Evolutionary conservation across 2,329 filamentous ascomycete species (phyloP).

Genomic region (Verticillium alfalfae): DNA sequence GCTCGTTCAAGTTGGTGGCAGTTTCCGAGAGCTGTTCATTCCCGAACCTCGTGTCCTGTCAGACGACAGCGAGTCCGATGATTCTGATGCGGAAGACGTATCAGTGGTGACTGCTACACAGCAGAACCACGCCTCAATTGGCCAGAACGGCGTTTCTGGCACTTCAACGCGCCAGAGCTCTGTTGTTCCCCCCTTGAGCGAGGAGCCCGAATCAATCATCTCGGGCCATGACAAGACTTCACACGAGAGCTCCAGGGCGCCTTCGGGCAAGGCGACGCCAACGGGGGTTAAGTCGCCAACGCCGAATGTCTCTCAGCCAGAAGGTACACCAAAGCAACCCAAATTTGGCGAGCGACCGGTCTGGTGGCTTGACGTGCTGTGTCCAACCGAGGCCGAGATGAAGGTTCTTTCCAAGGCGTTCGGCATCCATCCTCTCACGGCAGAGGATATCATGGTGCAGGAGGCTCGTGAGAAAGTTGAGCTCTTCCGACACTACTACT

Average conservation of each 20-base stretch:
- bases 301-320: conserved; percentile 16
- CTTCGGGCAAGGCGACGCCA: conserved; percentile 44
- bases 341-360: conserved; percentile 78
- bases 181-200: conserved; percentile 19
- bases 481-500: conserved; percentile 95
- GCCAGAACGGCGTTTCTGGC: conserved; percentile 35
- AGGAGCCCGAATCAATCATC: conserved; percentile 11
- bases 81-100: conserved; percentile 2
- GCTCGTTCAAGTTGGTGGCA: conserved; percentile 76
- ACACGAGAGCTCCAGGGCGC: conserved; percentile 21
- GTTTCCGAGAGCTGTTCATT: conserved; percentile 83
- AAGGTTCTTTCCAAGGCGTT: conserved; percentile 88
- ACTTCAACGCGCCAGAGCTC: conserved; percentile 41
- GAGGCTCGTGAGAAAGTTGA: conserved; percentile 98
- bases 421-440: conserved; percentile 89
- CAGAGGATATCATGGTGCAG: conserved; percentile 95
- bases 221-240: conserved; percentile 20
- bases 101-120: conserved; percentile 1
- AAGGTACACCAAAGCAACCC: conserved; percentile 37
- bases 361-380: conserved; percentile 93
- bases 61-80: conserved; percentile 56
- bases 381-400: conserved; percentile 92
- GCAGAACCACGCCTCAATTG: conserved; percentile 16
- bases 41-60: conserved; percentile 75
- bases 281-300: conserved; percentile 29